phyloP scores from a whole-genome alignment of 176 grass and related monocot species.

The Carex littledalei region DNA sequence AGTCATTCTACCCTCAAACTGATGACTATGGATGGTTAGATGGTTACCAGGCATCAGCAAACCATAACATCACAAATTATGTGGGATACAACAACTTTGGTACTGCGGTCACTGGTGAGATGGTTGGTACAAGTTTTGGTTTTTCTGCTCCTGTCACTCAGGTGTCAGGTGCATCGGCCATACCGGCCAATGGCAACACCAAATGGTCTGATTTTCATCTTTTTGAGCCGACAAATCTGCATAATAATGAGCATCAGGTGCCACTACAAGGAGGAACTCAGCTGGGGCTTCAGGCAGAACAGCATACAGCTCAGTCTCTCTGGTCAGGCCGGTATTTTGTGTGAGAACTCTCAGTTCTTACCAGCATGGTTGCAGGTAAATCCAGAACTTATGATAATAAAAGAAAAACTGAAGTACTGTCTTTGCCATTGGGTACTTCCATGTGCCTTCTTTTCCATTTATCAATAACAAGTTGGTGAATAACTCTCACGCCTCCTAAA shows the following conservation, averaged over 20 bases:
- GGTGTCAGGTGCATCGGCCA: constrained; percentile 25
- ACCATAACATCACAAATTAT: constrained; percentile 12
- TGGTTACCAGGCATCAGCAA: constrained; percentile 36
- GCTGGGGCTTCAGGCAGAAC: constrained; percentile 40
- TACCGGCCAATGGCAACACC: constrained; percentile 29
- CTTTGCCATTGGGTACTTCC: not conserved
- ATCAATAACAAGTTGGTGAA: not conserved
- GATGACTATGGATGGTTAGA: constrained; percentile 76
- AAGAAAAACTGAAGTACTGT: not conserved
- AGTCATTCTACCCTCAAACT: constrained; percentile 29
- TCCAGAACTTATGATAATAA: not conserved
- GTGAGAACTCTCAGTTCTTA: constrained; percentile 48
- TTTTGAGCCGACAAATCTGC: constrained; percentile 57
- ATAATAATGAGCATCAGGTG: constrained; percentile 36
- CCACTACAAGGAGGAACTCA: constrained; percentile 42
- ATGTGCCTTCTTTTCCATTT: not conserved
- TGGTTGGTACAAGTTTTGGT: constrained; percentile 33
- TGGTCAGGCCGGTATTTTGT: constrained; percentile 62
- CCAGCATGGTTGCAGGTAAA: constrained; percentile 55
- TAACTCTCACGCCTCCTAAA: not conserved
- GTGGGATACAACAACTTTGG: constrained; percentile 28
- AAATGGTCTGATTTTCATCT: constrained; percentile 81
- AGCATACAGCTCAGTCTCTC: constrained; percentile 43
- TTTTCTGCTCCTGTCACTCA: constrained; percentile 57
- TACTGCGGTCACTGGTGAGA: constrained; percentile 26